Evolutionary conservation across 2,329 filamentous ascomycete species (phyloP).

Genomic region (Colletotrichum viniferum): DNA sequence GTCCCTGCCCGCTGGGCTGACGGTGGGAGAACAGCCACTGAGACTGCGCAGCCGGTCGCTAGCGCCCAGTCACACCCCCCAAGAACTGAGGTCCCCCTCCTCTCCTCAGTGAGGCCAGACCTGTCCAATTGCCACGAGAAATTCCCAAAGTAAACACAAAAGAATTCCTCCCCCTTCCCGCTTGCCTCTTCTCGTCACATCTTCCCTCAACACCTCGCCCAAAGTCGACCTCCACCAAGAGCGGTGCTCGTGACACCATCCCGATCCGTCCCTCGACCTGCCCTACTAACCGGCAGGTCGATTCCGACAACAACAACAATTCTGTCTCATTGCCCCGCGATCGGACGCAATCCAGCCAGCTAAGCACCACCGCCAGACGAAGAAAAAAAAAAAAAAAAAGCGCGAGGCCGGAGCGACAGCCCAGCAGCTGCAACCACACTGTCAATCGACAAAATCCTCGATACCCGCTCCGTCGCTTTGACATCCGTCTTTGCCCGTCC

Average conservation of each 20-base stretch:
- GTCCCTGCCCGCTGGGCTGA: neutral
- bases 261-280: neutral
- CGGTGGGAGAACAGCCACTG: neutral
- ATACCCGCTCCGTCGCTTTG: constrained; percentile 1
- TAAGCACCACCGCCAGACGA: neutral
- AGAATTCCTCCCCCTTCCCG: constrained; percentile 9
- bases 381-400: neutral
- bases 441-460: neutral
- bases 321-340: neutral
- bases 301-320: neutral
- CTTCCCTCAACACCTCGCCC: neutral
- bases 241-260: neutral
- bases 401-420: neutral
- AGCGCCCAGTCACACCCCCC: neutral
- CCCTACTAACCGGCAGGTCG: neutral
- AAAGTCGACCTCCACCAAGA: neutral
- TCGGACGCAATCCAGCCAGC: neutral
- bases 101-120: neutral
- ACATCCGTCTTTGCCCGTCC: neutral
- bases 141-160: constrained; percentile 21
- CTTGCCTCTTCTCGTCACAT: constrained; percentile 3
- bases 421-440: neutral
- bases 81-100: neutral
- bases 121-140: neutral
- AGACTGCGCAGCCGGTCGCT: neutral